phyloP scores from a whole-genome alignment of 2,329 filamentous ascomycete species.

The Sporothrix sp. region DNA sequence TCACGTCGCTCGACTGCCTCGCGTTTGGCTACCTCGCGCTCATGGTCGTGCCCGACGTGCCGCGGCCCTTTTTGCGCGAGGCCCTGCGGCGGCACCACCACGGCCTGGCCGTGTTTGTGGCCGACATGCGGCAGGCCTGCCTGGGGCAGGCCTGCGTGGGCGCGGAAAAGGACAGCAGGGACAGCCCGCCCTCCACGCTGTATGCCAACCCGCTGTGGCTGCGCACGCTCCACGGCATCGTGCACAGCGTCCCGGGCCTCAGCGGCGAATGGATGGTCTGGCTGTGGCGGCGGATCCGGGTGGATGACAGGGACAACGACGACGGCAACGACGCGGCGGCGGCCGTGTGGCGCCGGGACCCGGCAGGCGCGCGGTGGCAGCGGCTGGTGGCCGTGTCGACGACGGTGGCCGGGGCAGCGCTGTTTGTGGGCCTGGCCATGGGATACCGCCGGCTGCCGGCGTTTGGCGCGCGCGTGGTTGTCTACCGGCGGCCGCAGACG shows the following conservation, averaged over 20 bases:
- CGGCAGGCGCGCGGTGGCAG: constrained; percentile 17
- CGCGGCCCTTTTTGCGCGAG: constrained; percentile 27
- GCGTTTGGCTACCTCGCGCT: constrained; percentile 70
- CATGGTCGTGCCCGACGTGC: constrained; percentile 42
- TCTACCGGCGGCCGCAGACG: constrained; percentile 30
- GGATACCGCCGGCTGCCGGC: constrained; percentile 33
- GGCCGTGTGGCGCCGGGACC: neutral
- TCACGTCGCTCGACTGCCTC: constrained; percentile 66
- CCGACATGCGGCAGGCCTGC: constrained; percentile 13
- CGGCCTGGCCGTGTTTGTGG: constrained; percentile 15
- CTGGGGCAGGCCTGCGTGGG: neutral
- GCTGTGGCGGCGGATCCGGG: constrained; percentile 18
- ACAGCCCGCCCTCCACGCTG: neutral
- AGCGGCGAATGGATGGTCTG: constrained; percentile 28
- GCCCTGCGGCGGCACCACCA: constrained; percentile 13
- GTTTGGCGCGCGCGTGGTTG: constrained; percentile 36
- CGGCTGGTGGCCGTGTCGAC: constrained; percentile 26
- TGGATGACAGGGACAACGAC: constrained; percentile 17
- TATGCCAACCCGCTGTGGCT: constrained; percentile 14
- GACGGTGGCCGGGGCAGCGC: constrained; percentile 29
- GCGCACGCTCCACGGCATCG: constrained; percentile 25
- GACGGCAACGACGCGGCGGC: neutral
- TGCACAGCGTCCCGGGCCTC: constrained; percentile 25
- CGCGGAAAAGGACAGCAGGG: too few species aligned
- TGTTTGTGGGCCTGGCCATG: constrained; percentile 29